Conservation (phyloP, 2,329 filamentous ascomycete genomes). For the Alternaria gaisen region DNA sequence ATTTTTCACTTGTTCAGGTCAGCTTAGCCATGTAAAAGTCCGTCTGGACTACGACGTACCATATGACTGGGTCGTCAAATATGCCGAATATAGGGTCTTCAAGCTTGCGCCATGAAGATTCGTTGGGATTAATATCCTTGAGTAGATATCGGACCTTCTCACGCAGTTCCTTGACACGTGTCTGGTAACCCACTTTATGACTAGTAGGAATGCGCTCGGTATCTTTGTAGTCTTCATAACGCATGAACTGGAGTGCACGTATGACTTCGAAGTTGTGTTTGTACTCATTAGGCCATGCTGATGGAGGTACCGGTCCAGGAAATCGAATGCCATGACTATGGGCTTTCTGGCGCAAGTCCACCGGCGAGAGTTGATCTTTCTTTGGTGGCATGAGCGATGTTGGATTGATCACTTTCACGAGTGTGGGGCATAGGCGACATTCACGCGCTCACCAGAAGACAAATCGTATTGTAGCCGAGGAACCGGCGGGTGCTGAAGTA, state of each 20-base stretch:
- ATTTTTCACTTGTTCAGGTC: conserved; percentile 1
- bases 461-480: neutral
- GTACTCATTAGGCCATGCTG: conserved; percentile 9
- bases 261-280: conserved; percentile 17
- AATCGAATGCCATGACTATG: conserved; percentile 12
- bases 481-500: neutral
- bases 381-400: conserved; percentile 4
- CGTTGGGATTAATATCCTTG: conserved; percentile 9
- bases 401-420: neutral
- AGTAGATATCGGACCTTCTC: conserved; percentile 6
- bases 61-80: conserved; percentile 10
- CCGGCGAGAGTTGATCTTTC: conserved; percentile 6
- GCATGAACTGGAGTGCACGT: conserved; percentile 8
- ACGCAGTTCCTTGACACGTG: neutral
- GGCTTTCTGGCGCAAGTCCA: neutral
- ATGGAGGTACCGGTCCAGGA: conserved; percentile 13
- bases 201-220: neutral
- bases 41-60: neutral
- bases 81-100: conserved; percentile 6
- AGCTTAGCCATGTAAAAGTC: neutral
- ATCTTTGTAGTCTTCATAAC: conserved; percentile 13
- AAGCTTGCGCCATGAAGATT: conserved; percentile 17
- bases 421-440: neutral
- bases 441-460: neutral
- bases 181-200: neutral